Percentiles rank a stretch among this genome's conserved stretches.
phyloP scores from a whole-genome alignment of 345 rosid genomes.

The Arabidopsis thaliana region DNA sequence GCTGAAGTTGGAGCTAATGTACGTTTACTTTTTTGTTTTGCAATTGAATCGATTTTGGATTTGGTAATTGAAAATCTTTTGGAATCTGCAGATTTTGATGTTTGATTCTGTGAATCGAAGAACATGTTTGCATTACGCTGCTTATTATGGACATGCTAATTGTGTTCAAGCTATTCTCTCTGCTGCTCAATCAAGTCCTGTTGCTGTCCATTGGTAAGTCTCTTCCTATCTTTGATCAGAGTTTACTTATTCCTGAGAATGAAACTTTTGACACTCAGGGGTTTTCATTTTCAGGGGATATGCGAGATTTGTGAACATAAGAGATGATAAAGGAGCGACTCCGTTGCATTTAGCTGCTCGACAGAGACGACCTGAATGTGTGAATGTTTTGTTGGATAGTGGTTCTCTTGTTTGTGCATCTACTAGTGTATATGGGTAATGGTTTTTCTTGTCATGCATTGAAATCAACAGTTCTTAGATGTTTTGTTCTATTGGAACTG shows the following conservation, averaged over 20 bases:
- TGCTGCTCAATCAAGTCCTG: conserved; percentile 79
- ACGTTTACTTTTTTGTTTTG: background rate
- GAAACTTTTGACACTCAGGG: no score
- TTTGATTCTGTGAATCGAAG: conserved; percentile 89
- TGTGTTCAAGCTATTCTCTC: conserved; percentile 84
- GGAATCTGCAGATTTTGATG: conserved; percentile 70
- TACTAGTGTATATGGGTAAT: conserved; percentile 91
- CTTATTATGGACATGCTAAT: conserved; percentile 82
- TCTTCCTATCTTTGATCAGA: background rate
- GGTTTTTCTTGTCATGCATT: background rate
- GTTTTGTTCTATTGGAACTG: background rate
- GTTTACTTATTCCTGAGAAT: no score
- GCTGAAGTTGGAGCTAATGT: conserved; percentile 98
- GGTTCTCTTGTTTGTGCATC: conserved; percentile 98
- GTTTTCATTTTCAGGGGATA: conserved; percentile 67
- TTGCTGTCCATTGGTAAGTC: conserved; percentile 79
- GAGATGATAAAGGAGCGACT: conserved; percentile 93
- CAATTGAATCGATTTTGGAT: background rate
- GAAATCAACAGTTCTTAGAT: background rate
- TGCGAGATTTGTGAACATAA: conserved; percentile 86
- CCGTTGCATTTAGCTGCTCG: conserved; percentile 96
- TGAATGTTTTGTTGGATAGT: conserved; percentile 74
- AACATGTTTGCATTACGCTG: conserved; percentile 96
- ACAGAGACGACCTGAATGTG: conserved; percentile 86
- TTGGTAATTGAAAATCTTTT: background rate